Conservation (phyloP, 108 stramenopile species). For the Skeletonema potamos region DNA sequence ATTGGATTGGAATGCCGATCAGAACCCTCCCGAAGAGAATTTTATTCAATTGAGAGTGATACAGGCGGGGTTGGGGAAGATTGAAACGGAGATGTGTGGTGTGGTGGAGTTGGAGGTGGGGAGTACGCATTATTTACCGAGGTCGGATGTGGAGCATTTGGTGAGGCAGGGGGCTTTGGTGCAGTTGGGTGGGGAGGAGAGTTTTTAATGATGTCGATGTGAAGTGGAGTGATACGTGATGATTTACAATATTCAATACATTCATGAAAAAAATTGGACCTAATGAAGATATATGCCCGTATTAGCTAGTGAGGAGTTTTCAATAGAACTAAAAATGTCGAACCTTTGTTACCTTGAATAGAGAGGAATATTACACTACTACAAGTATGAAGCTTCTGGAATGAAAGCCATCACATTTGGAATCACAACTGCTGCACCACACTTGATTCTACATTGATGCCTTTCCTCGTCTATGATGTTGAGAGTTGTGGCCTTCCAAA, state of each 20-base stretch:
- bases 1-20: conserved; percentile 57
- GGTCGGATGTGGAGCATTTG: conserved; percentile 86
- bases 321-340: too few relatives aligned
- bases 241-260: background rate
- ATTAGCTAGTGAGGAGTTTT: too few relatives aligned
- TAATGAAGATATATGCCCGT: too few relatives aligned
- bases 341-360: too few relatives aligned
- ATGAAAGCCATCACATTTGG: background rate
- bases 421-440: background rate
- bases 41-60: conserved; percentile 84
- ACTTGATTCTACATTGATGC: background rate
- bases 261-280: background rate
- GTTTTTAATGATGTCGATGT: conserved; percentile 8
- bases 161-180: conserved; percentile 81
- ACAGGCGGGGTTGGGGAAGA: conserved; percentile 58
- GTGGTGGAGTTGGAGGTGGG: conserved; percentile 78
- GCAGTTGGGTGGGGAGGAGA: conserved; percentile 81
- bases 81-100: conserved; percentile 74
- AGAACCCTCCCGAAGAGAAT: conserved; percentile 72
- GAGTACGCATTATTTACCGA: conserved; percentile 82
- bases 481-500: background rate
- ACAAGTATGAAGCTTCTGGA: background rate
- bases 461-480: background rate
- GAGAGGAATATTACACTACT: too few relatives aligned
- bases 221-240: background rate